Base-by-base conservation (phyloP, 331 rosid species). In the Acacia pycnantha region DNA sequence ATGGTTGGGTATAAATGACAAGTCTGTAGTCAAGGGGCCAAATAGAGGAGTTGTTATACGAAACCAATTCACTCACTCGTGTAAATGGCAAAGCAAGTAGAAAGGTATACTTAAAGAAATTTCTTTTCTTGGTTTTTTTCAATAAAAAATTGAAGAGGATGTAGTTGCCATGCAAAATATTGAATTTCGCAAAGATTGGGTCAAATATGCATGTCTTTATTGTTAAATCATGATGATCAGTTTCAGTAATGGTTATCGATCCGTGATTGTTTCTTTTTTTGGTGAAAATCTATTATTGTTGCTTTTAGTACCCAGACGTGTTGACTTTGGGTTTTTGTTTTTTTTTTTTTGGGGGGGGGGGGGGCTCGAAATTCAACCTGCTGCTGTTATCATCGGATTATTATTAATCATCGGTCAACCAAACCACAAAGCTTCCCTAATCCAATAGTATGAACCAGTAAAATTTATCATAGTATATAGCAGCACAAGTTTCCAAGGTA, bases 361-460 rank as follows among this genome's bases (percentile, higher is more conserved):
- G n/a, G 33, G 0, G 5, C 3, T 53, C 51, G 11, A 70, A 77
- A 35, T 70, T 46, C 68, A 59, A 72, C 51, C 69, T 59, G 43
- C 61, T 78, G 21, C 24, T 46, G 9, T 26, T 5, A 72, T 70
- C 14, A 27, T 68, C 43, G 2, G 15, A 46, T 35, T 35, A 56
- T 44, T 77, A 37, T 35, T 5, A 35, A 35, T 35, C 40, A 70
- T 82, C 71, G 79, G 33, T 75, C 88, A 88, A 86, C 89, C 29
- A 88, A 88, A 80, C 88, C 88, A 89, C 82, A 44, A 74, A 79
- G 37, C 73, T 75, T 54, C 76, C 84, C 85, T 82, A 87, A 81
- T 79, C 89, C 88, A 88, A 44, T 83, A 67, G 64, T 27, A 35
- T 22, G 70, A 11, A 48, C 15, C 26, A 67, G 3, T 50, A 79